Evolutionary conservation across 2,329 filamentous ascomycete genomes (phyloP).

Genomic region (Alternaria triticina): DNA sequence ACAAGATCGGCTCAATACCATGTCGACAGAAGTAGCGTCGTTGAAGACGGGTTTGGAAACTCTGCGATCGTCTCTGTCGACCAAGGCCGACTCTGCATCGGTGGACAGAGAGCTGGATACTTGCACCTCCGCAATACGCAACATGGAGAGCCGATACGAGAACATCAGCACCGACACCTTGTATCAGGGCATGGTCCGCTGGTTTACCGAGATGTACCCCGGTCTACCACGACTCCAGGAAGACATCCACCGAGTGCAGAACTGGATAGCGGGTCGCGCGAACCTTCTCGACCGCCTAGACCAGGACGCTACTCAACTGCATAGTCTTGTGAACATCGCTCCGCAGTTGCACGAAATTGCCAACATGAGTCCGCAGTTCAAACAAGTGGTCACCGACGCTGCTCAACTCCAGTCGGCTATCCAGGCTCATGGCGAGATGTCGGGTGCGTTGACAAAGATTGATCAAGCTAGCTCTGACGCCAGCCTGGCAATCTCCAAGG

Average conservation of each 20-base stretch:
- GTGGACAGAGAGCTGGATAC: slow-evolving; percentile 1
- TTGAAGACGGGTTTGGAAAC: not conserved
- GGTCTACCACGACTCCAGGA: slow-evolving; percentile 1
- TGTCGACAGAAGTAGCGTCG: too few species aligned
- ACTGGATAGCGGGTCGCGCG: not conserved
- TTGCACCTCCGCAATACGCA: slow-evolving; percentile 11
- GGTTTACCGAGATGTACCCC: slow-evolving; percentile 30
- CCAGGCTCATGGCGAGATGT: not conserved
- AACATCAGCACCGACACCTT: slow-evolving; percentile 34
- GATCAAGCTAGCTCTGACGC: not conserved
- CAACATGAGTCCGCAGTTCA: not conserved
- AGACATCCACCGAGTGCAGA: slow-evolving; percentile 8
- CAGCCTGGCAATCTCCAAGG: not conserved
- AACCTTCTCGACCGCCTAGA: not conserved
- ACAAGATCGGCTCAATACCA: not conserved
- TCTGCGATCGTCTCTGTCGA: not conserved
- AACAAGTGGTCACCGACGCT: not conserved
- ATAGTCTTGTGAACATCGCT: not conserved
- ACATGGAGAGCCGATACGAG: slow-evolving; percentile 29
- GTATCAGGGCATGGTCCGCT: slow-evolving; percentile 29
- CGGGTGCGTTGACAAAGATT: not conserved
- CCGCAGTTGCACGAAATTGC: slow-evolving; percentile 1
- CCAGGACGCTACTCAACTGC: slow-evolving; percentile 2
- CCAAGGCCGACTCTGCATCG: slow-evolving; percentile 1
- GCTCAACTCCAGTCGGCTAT: not conserved